Percentiles rank a stretch among this genome's conserved stretches.
These are phyloP conservation scores for Penicillium sp. DNA, from an alignment of 2,329 filamentous ascomycete species.

Conservation along the genomic window DNA sequence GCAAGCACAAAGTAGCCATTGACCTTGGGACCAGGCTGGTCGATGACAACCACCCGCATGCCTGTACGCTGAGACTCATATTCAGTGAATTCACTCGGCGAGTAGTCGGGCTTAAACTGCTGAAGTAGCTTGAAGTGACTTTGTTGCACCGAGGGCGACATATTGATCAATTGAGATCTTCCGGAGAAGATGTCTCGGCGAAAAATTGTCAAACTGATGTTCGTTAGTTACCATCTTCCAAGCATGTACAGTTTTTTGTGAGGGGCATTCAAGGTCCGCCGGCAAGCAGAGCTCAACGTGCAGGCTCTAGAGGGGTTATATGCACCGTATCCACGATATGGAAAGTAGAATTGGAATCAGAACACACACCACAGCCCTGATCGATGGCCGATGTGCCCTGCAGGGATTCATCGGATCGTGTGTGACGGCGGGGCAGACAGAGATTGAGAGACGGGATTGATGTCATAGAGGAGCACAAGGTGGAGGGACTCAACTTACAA, in stretches of 20 bases:
- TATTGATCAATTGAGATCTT: constrained; percentile 40
- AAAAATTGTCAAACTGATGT: constrained; percentile 20
- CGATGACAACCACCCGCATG: constrained; percentile 89
- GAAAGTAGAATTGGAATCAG: constrained; percentile 2
- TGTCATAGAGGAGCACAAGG: constrained; percentile 2
- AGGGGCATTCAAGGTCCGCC: neutral
- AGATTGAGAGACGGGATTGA: constrained; percentile 9
- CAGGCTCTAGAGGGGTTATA: neutral
- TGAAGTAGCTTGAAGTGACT: constrained; percentile 77
- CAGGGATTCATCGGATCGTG: constrained; percentile 9
- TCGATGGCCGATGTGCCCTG: constrained; percentile 1
- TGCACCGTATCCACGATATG: constrained; percentile 14
- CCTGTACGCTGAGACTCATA: constrained; percentile 95
- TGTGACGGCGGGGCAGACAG: constrained; percentile 20
- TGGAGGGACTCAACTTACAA: constrained; percentile 29
- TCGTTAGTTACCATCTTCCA: constrained; percentile 17
- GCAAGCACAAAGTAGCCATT: constrained; percentile 93
- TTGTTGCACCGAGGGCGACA: constrained; percentile 53
- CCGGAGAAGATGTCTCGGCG: constrained; percentile 21
- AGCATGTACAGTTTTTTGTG: neutral
- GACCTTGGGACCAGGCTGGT: constrained; percentile 91
- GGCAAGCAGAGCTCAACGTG: neutral
- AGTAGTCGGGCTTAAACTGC: constrained; percentile 85
- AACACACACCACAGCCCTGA: neutral
- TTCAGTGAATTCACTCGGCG: constrained; percentile 81